Base-by-base conservation (phyloP, 106 monocot species). In the Dioscorea zingiberensis region DNA sequence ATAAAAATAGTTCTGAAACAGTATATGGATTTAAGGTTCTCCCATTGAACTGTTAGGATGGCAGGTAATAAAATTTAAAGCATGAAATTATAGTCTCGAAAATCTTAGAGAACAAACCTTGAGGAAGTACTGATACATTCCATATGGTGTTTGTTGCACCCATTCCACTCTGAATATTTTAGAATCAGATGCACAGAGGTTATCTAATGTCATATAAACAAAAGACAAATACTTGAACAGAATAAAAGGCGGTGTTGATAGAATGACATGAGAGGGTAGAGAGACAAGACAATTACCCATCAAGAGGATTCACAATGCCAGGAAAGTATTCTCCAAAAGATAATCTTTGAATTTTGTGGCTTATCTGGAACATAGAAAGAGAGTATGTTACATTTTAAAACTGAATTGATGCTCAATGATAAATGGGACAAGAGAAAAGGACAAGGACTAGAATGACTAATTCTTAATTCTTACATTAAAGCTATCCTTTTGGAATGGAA, bases 111-210 rank as follows among this genome's bases (percentile, higher is more conserved):
- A 2, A 51, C 62, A 64, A 74, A 81, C 95, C 83, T 97, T 97
- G 18, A 97, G 75, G 60, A 97, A 97, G 67, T 97, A 97, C 53
- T 97, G 86, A 74, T 97, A 97, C 83, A 93, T 83, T 53, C 88
- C 97, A 73, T 80, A 81, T 65, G 79, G 76, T 32, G 85, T 74
- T 57, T 66, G 73, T 60, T 97, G 97, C 51, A 86, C 59, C 97
- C 97, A 97, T 32, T 81, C 80, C 21, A 74, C 85, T 54, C 92
- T 97, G 58, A 67, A 46, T 27, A 71, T 72, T 48, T 47, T 65
- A 66, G 44, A 14, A 66, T 38, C 38, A 38, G 38, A 38, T 38
- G 38, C 38, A 38, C n/a, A n/a, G n/a, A 38, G 10, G 38, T 38
- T 38, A 38, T 38, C 3, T 6, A 10, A 38, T 6, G 4, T 2